These are phyloP conservation scores for Fagopyrum homotropicum DNA, from an alignment of 148 eudicot genomes.

Conservation along the genomic window DNA sequence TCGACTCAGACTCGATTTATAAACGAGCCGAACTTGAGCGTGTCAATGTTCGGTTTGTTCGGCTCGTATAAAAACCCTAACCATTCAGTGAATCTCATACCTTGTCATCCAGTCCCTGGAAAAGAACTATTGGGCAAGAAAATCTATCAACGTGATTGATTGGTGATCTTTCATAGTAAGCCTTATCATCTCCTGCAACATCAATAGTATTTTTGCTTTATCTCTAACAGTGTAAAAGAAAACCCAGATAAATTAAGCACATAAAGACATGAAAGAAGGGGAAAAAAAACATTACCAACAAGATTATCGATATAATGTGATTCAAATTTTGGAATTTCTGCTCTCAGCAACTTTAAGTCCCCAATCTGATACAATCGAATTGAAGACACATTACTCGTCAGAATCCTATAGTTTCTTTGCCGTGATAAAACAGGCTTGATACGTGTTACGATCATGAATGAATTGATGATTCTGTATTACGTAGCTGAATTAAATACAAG, in stretches of 20 bases:
- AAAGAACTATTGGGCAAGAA: slow-evolving; percentile 82
- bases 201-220: slow-evolving; percentile 1
- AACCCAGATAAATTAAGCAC: neutral
- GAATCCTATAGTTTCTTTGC: too few relatives aligned
- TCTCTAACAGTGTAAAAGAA: neutral
- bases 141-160: slow-evolving; percentile 74
- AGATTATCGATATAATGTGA: slow-evolving; percentile 72
- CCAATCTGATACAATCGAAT: slow-evolving; percentile 42
- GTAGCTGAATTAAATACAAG: too few relatives aligned
- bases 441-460: too few relatives aligned
- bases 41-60: too few relatives aligned
- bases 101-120: slow-evolving; percentile 92
- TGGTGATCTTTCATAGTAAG: slow-evolving; percentile 66
- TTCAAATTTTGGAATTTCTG: slow-evolving; percentile 83
- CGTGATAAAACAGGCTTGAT: too few relatives aligned
- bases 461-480: too few relatives aligned
- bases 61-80: neutral
- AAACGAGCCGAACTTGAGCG: too few relatives aligned
- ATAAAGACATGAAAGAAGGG: neutral
- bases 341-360: slow-evolving; percentile 58
- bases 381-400: slow-evolving; percentile 12
- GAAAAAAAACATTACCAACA: slow-evolving; percentile 42
- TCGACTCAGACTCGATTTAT: too few relatives aligned
- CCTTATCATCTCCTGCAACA: slow-evolving; percentile 58
- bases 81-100: slow-evolving; percentile 19